These are phyloP conservation scores for Globisporangium paroecandrum DNA, from an alignment of 352 stramenopile genomes.

Conservation along the genomic window DNA sequence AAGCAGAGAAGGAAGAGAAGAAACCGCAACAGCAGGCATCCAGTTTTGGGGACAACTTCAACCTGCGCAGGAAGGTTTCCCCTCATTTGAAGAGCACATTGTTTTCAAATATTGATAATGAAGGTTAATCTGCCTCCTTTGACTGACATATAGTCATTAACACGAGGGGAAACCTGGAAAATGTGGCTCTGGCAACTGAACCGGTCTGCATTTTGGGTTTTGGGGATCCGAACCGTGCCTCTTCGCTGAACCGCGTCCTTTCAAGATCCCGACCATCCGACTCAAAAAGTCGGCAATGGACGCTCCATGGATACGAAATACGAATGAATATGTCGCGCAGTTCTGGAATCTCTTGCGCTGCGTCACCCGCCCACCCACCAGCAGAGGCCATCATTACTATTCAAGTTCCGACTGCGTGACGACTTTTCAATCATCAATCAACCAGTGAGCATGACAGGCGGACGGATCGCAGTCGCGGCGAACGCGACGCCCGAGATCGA, in stretches of 20 bases:
- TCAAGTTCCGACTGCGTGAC: background rate
- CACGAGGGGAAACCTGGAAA: constrained; percentile 3
- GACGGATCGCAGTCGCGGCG: background rate
- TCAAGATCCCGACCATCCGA: constrained; percentile 6
- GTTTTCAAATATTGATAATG: background rate
- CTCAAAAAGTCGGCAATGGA: background rate
- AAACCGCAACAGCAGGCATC: constrained; percentile 1
- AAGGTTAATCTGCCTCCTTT: background rate
- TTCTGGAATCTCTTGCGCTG: background rate
- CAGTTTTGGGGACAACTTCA: constrained; percentile 6
- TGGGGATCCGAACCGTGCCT: background rate
- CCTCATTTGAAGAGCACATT: background rate
- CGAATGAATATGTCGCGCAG: background rate
- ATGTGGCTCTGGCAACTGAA: background rate
- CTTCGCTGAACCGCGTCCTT: constrained; percentile 15
- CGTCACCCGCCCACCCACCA: background rate
- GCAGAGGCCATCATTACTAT: background rate
- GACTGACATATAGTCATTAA: background rate
- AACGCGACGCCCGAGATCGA: constrained; percentile 36
- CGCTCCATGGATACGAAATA: background rate
- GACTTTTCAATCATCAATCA: background rate
- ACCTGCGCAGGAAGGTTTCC: background rate
- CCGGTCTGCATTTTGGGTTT: background rate
- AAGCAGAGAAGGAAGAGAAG: background rate
- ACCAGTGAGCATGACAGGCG: constrained; percentile 7